A percentile compares a stretch with the other conserved stretches of the same genome.
Evolutionary conservation across 805 yeast genomes (phyloP).

Genomic region (Myxozyma vanderwaltii): DNA sequence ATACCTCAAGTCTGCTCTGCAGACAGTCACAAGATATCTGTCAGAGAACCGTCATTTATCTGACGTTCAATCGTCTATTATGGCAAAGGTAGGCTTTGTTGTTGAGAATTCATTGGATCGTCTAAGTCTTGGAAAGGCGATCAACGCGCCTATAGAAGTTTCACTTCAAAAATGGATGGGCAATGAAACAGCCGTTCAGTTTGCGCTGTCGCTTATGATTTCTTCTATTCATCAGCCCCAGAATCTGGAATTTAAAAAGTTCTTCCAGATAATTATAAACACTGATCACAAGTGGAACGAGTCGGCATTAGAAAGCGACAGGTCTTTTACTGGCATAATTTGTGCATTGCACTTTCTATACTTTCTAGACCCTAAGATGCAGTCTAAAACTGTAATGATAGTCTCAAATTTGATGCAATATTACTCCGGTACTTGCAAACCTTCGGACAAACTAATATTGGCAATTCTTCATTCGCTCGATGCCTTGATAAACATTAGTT

Average conservation of each 20-base stretch:
- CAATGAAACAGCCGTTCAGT: slow-evolving; percentile 49
- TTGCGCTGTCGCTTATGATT: slow-evolving; percentile 41
- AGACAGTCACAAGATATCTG: slow-evolving; percentile 10
- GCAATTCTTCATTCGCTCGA: slow-evolving; percentile 62
- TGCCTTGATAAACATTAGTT: slow-evolving; percentile 41
- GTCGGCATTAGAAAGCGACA: not conserved
- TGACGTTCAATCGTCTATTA: not conserved
- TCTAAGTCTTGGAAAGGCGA: slow-evolving; percentile 1
- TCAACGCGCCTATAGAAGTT: slow-evolving; percentile 42
- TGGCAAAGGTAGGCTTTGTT: not conserved
- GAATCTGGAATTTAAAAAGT: slow-evolving; percentile 49
- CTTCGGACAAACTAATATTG: slow-evolving; percentile 65
- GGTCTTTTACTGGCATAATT: slow-evolving; percentile 42
- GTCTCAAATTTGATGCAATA: slow-evolving; percentile 54
- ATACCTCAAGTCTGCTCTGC: slow-evolving; percentile 5
- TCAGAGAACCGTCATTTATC: slow-evolving; percentile 12
- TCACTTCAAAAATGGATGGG: slow-evolving; percentile 50
- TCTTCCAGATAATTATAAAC: slow-evolving; percentile 65
- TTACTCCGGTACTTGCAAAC: slow-evolving; percentile 64
- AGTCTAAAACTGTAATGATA: slow-evolving; percentile 49
- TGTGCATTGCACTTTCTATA: slow-evolving; percentile 56
- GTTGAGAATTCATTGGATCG: slow-evolving; percentile 1
- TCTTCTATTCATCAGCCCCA: slow-evolving; percentile 21
- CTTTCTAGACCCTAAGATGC: slow-evolving; percentile 48
- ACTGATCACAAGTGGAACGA: slow-evolving; percentile 46